Base-by-base conservation (phyloP, 768 basidiomycete species). In the Amylocystis lapponica region DNA sequence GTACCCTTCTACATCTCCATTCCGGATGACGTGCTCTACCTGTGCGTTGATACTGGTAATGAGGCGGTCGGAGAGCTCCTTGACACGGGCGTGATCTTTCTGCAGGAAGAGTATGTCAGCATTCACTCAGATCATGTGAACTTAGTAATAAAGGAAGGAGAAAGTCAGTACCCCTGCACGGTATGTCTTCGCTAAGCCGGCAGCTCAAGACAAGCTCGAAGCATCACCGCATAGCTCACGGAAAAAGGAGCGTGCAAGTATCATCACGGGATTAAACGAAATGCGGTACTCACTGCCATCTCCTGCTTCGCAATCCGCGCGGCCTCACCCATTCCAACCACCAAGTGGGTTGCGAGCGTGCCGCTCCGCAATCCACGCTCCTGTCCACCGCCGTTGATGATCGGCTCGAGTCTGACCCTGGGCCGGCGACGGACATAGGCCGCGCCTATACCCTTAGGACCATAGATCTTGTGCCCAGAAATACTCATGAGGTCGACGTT, bases 391-490 rank as follows among this genome's bases (percentile, higher is more conserved):
- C 96, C 96, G 53, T 80, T 91, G 40, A 99, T 66, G 52, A 99
- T 86, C 1, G 96, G 96, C 59, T 98, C 96, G 53, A 98, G 66
- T 40, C 96, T 75, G 29, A 98, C 96, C 48, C 96, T 72, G 7
- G 96, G 96, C 56, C 93, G 67, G 57, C 96, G 69, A 48, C 96
- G 75, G 38, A 99, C 93, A 65, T 98, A 99, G 5, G 86, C 84
- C 14, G 90, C 93, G 30, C 96, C 96, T 25, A 97, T 66, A 6
- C 96, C 96, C 64, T 99, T 99, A 4, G 96, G 96, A 2, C 96
- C 96, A 62, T 99, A 99, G 3, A 99, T 65, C 70, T 99, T 99
- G 72, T 99, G 96, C 1, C 89, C 96, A 7, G 90, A 93, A 36
- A 99, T 90, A 52, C 88, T 91, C 83, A 98, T 81, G 33, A 96